A percentile compares a stretch with the other conserved stretches of the same genome.
Evolutionary conservation across 495 filamentous ascomycete genomes (phyloP).

Genomic region (Hypomontagnella monticulosa): DNA sequence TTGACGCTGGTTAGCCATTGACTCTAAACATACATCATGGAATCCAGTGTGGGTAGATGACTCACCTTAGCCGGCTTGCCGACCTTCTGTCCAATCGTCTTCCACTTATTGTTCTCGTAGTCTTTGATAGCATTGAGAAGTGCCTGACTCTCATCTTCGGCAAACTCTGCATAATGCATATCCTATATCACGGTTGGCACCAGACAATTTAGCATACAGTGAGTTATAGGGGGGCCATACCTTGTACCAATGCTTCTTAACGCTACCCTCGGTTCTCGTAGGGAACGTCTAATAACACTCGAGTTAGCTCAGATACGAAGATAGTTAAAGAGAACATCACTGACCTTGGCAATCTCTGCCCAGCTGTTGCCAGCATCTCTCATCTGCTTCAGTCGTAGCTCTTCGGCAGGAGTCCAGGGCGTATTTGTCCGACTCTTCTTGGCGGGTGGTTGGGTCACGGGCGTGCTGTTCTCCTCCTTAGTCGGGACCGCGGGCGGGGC

Average conservation of each 20-base stretch:
- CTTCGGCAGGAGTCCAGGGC: constrained; percentile 95
- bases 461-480: constrained; percentile 44
- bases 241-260: constrained; percentile 99
- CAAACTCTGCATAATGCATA: constrained; percentile 99
- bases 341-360: constrained; percentile 97
- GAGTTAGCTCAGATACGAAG: constrained; percentile 35
- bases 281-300: constrained; percentile 77
- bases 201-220: constrained; percentile 18
- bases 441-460: constrained; percentile 64
- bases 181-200: constrained; percentile 66
- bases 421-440: constrained; percentile 98
- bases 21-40: not conserved
- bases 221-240: constrained; percentile 55
- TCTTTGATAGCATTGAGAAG: constrained; percentile 95
- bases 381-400: constrained; percentile 91
- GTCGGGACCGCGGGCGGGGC: constrained; percentile 44
- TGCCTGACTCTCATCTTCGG: constrained; percentile 93
- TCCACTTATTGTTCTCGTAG: constrained; percentile 98
- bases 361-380: constrained; percentile 91
- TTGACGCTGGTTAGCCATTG: constrained; percentile 17
- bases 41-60: not conserved
- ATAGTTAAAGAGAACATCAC: not conserved
- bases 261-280: constrained; percentile 90
- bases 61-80: constrained; percentile 95
- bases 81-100: constrained; percentile 93